phyloP scores from a whole-genome alignment of 345 rosid species.

The Eucalyptus decipiens region DNA sequence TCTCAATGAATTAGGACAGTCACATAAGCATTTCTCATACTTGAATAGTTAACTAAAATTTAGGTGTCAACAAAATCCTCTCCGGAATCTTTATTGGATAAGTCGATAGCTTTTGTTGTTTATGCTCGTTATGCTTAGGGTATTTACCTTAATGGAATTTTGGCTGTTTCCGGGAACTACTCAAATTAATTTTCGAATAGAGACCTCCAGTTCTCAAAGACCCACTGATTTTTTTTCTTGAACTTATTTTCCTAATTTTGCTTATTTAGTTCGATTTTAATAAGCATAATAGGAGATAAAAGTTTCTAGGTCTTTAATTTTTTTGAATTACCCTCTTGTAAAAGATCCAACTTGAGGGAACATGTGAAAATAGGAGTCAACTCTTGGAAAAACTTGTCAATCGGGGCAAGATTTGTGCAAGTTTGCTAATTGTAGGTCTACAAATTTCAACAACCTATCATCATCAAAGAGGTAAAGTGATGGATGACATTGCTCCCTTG shows the following conservation, averaged over 20 bases:
- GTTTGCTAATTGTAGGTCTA: neutral
- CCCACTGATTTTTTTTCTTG: neutral
- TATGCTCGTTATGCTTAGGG: too few relatives aligned
- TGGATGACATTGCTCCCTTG: neutral
- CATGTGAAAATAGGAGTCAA: neutral
- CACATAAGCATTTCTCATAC: too few relatives aligned
- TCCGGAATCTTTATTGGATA: too few relatives aligned
- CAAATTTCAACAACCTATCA: neutral
- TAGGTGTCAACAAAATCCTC: too few relatives aligned
- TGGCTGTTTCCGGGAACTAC: too few relatives aligned
- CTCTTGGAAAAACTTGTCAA: neutral
- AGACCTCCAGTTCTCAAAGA: neutral
- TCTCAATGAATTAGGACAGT: too few relatives aligned
- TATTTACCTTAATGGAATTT: too few relatives aligned
- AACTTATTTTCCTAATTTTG: neutral
- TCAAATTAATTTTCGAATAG: too few relatives aligned
- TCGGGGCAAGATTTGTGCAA: neutral
- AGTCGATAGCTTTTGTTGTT: too few relatives aligned
- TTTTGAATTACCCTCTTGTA: neutral
- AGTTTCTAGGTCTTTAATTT: neutral
- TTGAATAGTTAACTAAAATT: too few relatives aligned
- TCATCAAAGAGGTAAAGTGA: neutral
- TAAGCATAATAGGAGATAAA: neutral
- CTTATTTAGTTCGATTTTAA: neutral
- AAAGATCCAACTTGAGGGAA: neutral